These are phyloP conservation scores for Talaromyces funiculosus DNA, from an alignment of 2,329 filamentous ascomycete species.

Conservation along the genomic window DNA sequence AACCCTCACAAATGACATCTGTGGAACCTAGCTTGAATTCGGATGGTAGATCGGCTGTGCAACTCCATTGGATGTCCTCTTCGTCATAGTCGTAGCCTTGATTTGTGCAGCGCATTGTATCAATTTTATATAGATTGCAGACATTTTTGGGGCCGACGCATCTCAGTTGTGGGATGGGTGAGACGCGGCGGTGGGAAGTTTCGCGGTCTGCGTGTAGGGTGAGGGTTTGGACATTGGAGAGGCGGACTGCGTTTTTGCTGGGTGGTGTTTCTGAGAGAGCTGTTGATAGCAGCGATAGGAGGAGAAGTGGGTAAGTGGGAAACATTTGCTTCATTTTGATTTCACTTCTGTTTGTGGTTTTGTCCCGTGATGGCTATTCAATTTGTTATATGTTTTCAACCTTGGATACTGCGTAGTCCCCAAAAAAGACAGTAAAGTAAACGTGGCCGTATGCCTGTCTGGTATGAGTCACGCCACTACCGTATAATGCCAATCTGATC, in stretches of 20 bases:
- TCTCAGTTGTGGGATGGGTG: constrained; percentile 69
- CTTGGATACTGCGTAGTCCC: neutral
- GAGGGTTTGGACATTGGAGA: constrained; percentile 66
- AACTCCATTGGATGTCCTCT: constrained; percentile 89
- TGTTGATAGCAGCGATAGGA: constrained; percentile 16
- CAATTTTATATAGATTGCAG: constrained; percentile 66
- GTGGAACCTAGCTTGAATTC: constrained; percentile 74
- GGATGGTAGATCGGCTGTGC: constrained; percentile 58
- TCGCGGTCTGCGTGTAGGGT: constrained; percentile 64
- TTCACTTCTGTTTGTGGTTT: neutral
- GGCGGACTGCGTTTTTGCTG: constrained; percentile 49
- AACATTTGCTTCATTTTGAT: neutral
- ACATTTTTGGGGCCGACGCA: constrained; percentile 64
- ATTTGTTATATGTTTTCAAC: neutral
- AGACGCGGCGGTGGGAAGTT: constrained; percentile 70
- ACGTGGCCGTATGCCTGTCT: neutral
- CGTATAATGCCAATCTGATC: neutral
- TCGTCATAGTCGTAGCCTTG: constrained; percentile 70
- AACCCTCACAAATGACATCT: constrained; percentile 90
- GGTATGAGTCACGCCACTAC: neutral
- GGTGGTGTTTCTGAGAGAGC: constrained; percentile 21
- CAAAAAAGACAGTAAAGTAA: neutral
- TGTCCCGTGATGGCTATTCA: neutral
- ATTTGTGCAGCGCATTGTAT: constrained; percentile 86
- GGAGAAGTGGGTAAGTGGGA: constrained; percentile 1